These are phyloP conservation scores for Neoboletus brunneissimus DNA, from an alignment of 768 basidiomycete species.

Conservation along the genomic window DNA sequence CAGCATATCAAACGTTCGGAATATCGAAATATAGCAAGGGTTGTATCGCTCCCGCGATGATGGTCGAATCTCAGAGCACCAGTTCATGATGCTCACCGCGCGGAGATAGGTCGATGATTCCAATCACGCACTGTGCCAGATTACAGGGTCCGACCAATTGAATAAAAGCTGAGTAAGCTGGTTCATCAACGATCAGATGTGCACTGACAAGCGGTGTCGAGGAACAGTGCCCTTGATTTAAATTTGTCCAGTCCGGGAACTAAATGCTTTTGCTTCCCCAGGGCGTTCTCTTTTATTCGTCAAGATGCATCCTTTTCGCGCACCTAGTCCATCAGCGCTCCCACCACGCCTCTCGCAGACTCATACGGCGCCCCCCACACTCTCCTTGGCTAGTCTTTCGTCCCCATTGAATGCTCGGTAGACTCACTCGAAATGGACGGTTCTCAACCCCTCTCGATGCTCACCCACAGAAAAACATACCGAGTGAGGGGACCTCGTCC, in stretches of 20 bases:
- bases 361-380: neutral
- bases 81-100: neutral
- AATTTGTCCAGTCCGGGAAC: constrained; percentile 2
- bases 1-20: neutral
- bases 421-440: constrained; percentile 11
- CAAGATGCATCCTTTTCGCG: constrained; percentile 14
- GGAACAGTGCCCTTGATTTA: constrained; percentile 11
- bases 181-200: constrained; percentile 11
- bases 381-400: neutral
- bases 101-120: constrained; percentile 6
- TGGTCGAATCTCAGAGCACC: neutral
- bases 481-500: constrained; percentile 32
- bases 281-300: constrained; percentile 15
- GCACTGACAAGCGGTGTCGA: constrained; percentile 20
- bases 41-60: neutral
- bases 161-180: neutral
- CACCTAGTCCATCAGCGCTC: constrained; percentile 1
- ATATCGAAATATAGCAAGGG: too few relatives aligned
- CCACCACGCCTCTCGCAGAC: constrained; percentile 2
- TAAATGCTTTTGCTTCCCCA: neutral
- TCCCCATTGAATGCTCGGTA: constrained; percentile 1
- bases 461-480: constrained; percentile 8
- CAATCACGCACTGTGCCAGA: neutral
- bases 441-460: constrained; percentile 3
- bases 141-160: neutral